phyloP scores from a whole-genome alignment of 139 green algal genomes.

The Pleodorina starrii region DNA sequence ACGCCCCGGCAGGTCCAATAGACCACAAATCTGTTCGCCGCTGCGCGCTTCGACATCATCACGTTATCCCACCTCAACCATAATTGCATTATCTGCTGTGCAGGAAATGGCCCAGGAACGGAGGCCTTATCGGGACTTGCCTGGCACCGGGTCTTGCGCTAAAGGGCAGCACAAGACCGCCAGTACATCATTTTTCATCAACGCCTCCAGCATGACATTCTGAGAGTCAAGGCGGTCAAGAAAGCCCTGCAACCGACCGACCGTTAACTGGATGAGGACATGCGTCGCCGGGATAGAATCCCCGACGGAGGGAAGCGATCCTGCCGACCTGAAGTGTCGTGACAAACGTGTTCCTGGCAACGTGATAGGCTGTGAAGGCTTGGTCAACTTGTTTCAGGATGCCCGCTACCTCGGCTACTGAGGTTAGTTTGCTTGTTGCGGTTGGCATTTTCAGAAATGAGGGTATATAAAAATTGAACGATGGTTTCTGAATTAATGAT shows the following conservation, averaged over 20 bases:
- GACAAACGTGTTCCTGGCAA: conserved; percentile 58
- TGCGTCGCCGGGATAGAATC: neutral
- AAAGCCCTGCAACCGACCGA: conserved; percentile 48
- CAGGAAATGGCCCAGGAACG: no score
- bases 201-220: conserved; percentile 58
- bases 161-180: conserved; percentile 63
- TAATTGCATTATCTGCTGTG: no score
- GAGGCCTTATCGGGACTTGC: no score
- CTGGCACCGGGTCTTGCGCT: conserved; percentile 60
- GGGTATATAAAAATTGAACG: no score
- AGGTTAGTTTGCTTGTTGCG: neutral
- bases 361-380: conserved; percentile 58
- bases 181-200: conserved; percentile 68
- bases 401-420: conserved; percentile 39
- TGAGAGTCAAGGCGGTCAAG: conserved; percentile 48
- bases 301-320: neutral
- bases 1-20: no score
- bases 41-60: no score
- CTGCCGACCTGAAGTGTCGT: conserved; percentile 49
- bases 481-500: no score
- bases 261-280: neutral
- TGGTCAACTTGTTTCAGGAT: conserved; percentile 64
- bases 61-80: no score
- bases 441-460: neutral
- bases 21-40: no score